Evolutionary conservation across 2,329 filamentous ascomycete species (phyloP).

Genomic region (Aspergillus bombycis): DNA sequence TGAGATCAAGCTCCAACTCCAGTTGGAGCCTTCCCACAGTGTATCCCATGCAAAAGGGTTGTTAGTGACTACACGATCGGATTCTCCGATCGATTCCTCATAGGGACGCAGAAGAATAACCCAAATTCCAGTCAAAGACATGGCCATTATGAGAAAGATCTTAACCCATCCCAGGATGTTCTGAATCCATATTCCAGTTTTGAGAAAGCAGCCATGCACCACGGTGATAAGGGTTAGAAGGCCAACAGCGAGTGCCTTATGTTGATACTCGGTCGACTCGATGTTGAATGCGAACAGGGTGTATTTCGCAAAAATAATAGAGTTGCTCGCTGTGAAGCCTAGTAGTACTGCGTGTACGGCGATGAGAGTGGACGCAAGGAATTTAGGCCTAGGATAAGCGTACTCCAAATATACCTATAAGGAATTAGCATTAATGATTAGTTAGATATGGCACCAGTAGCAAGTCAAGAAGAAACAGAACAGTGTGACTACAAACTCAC

Average conservation of each 20-base stretch:
- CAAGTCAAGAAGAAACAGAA: slow-evolving; percentile 33
- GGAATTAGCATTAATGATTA: background rate
- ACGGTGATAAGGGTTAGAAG: slow-evolving; percentile 61
- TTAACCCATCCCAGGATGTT: slow-evolving; percentile 67
- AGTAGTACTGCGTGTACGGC: slow-evolving; percentile 66
- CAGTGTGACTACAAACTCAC: slow-evolving; percentile 40
- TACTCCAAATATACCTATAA: slow-evolving; percentile 69
- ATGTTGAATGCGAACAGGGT: slow-evolving; percentile 61
- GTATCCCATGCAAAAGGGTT: slow-evolving; percentile 50
- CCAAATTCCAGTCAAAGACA: slow-evolving; percentile 64
- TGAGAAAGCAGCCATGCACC: slow-evolving; percentile 62
- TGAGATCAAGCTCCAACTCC: slow-evolving; percentile 69
- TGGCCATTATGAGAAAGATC: slow-evolving; percentile 62
- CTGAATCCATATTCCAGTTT: slow-evolving; percentile 62
- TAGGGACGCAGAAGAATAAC: slow-evolving; percentile 55
- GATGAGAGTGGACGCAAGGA: slow-evolving; percentile 66
- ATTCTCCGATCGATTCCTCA: slow-evolving; percentile 13
- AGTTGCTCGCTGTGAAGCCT: slow-evolving; percentile 71
- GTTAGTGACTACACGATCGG: background rate
- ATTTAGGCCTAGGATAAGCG: slow-evolving; percentile 64
- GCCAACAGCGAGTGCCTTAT: slow-evolving; percentile 60
- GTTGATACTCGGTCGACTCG: slow-evolving; percentile 54
- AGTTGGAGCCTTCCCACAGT: slow-evolving; percentile 67
- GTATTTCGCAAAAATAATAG: slow-evolving; percentile 70
- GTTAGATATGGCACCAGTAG: slow-evolving; percentile 27